phyloP scores from a whole-genome alignment of 371 early-diverging fungal species.

The Neoconidiobolus thromboides region DNA sequence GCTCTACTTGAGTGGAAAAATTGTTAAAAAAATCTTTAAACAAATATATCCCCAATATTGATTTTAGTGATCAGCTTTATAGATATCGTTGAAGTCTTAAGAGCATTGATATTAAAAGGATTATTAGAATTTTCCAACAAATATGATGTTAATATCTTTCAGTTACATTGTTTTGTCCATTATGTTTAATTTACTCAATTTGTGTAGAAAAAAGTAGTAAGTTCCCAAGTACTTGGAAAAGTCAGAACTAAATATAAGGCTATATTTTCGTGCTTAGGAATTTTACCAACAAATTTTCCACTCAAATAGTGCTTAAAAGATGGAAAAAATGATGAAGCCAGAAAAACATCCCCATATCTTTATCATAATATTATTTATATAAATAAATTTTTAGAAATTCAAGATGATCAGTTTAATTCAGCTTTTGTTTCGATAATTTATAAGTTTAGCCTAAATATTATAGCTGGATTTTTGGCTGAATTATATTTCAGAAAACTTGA shows the following conservation, averaged over 20 bases:
- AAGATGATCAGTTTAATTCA: background rate
- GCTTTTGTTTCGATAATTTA: background rate
- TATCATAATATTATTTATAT: no score
- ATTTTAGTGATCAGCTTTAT: background rate
- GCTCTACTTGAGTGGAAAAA: no score
- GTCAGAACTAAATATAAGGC: background rate
- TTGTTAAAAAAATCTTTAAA: no score
- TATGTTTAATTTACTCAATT: background rate
- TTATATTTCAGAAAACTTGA: background rate
- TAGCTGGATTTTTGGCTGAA: background rate
- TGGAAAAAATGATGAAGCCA: no score
- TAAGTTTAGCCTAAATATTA: conserved; percentile 1
- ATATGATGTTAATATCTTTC: background rate
- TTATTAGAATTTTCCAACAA: background rate
- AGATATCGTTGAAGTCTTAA: background rate
- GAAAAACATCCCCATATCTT: no score
- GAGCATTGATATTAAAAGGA: background rate
- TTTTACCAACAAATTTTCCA: no score
- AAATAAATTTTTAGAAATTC: no score
- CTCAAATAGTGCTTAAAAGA: no score
- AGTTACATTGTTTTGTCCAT: background rate
- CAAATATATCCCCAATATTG: background rate
- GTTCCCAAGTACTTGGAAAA: background rate
- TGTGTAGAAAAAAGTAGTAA: background rate
- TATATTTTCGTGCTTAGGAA: background rate